phyloP scores from a whole-genome alignment of 2,329 filamentous ascomycete species.

The Diaporthe batatas region DNA sequence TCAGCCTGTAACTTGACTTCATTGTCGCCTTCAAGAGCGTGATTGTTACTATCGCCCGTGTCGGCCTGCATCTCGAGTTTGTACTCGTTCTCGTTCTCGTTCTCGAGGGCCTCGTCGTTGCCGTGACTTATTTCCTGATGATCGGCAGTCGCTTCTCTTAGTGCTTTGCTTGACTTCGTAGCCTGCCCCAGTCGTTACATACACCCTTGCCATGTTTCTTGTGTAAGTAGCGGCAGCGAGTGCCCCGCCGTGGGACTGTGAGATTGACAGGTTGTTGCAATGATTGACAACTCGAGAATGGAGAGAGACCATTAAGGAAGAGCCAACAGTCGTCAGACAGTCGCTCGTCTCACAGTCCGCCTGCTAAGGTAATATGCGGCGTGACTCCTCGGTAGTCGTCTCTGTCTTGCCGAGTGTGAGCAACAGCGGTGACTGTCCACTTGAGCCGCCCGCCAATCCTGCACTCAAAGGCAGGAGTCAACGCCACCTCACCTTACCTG shows the following conservation, averaged over 20 bases:
- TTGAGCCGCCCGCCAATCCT: constrained; percentile 15
- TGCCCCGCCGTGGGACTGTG: constrained; percentile 13
- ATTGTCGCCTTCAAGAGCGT: constrained; percentile 13
- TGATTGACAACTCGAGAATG: constrained; percentile 6
- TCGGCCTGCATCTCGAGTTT: constrained; percentile 8
- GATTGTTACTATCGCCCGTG: background rate
- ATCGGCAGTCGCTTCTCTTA: constrained; percentile 29
- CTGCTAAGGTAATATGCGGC: constrained; percentile 6
- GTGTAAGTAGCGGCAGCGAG: constrained; percentile 14
- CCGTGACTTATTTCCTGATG: constrained; percentile 14
- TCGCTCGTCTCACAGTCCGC: background rate
- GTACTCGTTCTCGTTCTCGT: constrained; percentile 33
- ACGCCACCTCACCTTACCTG: constrained; percentile 5
- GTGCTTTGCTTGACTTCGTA: constrained; percentile 2
- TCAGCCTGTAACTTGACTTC: constrained; percentile 21
- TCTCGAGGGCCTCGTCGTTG: constrained; percentile 4
- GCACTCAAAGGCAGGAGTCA: constrained; percentile 14
- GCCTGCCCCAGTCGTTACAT: background rate
- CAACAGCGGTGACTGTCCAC: constrained; percentile 7
- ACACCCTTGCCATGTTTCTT: background rate
- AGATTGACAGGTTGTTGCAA: constrained; percentile 24
- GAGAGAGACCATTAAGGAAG: background rate
- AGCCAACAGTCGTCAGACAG: background rate
- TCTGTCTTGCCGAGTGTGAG: constrained; percentile 16
- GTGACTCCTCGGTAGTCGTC: constrained; percentile 37